phyloP scores from a whole-genome alignment of 129 eudicot genomes.

The Tagetes patula region DNA sequence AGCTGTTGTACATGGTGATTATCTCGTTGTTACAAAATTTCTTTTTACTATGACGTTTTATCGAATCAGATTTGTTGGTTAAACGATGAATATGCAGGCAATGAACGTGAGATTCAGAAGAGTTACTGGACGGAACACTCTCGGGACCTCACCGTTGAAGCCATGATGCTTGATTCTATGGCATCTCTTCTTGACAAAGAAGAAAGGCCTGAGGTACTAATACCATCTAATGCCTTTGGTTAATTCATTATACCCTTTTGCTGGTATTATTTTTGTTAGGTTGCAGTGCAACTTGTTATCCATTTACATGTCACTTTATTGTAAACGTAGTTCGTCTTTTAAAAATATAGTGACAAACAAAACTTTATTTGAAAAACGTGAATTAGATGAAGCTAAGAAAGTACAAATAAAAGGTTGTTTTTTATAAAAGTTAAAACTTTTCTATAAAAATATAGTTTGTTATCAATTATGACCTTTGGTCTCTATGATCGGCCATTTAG shows the following conservation, averaged over 20 bases:
- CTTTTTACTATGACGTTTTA: neutral
- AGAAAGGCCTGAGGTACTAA: conserved; percentile 38
- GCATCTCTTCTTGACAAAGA: conserved; percentile 77
- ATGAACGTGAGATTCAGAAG: conserved; percentile 84
- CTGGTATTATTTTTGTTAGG: neutral
- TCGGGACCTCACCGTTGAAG: neutral
- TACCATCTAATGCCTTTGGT: neutral
- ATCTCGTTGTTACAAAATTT: neutral
- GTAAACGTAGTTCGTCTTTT: no score
- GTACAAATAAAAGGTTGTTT: no score
- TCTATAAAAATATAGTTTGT: no score
- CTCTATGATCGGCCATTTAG: no score
- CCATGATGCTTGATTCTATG: conserved; percentile 16
- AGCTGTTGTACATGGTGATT: conserved; percentile 41
- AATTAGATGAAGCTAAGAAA: no score
- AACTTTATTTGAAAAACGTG: no score
- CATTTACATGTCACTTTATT: no score
- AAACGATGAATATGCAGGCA: conserved; percentile 28
- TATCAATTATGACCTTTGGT: no score
- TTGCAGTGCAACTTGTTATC: neutral
- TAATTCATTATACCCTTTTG: neutral
- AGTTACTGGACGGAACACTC: conserved; percentile 64
- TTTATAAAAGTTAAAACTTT: no score
- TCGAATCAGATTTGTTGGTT: conserved; percentile 12
- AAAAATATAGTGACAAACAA: no score